A percentile compares a stretch with the other conserved stretches of the same genome.
Conservation (phyloP, 2,329 filamentous ascomycete genomes). For the Xylariaceae sp. region DNA sequence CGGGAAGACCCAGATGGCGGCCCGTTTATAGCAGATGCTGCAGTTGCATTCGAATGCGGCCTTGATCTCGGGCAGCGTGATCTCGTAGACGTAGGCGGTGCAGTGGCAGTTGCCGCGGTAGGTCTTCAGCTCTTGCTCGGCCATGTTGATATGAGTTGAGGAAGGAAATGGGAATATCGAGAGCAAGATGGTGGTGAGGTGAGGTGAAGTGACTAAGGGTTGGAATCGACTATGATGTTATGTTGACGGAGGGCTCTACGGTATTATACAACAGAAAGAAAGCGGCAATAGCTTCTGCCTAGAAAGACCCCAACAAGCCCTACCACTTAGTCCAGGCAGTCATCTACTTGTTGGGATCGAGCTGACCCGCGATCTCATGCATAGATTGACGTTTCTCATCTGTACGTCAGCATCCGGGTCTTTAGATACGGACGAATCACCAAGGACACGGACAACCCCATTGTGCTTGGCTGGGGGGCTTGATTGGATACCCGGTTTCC, state of each 20-base stretch:
- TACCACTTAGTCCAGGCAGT: neutral
- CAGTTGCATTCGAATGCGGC: constrained; percentile 57
- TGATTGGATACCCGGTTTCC: neutral
- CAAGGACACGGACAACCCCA: too few relatives aligned
- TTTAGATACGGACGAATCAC: too few relatives aligned
- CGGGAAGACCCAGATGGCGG: constrained; percentile 36
- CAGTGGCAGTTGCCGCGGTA: constrained; percentile 57
- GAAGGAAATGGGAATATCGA: neutral
- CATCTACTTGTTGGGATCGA: neutral
- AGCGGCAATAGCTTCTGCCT: neutral
- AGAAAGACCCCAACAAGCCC: neutral
- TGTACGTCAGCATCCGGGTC: too few relatives aligned
- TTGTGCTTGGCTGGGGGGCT: neutral
- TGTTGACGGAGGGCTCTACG: too few relatives aligned
- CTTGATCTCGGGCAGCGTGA: constrained; percentile 52
- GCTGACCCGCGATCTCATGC: too few relatives aligned
- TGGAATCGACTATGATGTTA: too few relatives aligned
- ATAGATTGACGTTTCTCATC: too few relatives aligned
- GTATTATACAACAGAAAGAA: neutral
- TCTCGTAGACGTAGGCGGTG: constrained; percentile 47
- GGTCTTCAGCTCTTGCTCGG: constrained; percentile 31
- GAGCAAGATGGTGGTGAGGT: neutral
- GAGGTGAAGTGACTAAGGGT: neutral
- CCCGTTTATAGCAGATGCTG: constrained; percentile 56
- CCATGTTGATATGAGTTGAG: constrained; percentile 14